These are phyloP conservation scores for Aspergillus calidoustus DNA, from an alignment of 2,329 filamentous ascomycete species.

Conservation along the genomic window DNA sequence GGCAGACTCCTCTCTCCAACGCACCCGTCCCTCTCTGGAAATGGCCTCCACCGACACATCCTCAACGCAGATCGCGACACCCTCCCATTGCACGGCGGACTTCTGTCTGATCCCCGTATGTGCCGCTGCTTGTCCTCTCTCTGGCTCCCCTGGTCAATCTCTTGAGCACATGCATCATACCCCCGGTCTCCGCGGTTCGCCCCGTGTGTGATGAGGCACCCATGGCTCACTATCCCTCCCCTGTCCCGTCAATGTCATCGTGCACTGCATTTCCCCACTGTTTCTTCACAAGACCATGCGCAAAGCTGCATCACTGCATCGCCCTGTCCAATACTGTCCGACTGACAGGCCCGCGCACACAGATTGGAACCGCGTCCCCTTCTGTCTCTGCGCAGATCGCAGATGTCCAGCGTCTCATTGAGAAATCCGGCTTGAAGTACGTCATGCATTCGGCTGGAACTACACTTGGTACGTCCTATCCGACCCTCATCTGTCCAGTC, in stretches of 20 bases:
- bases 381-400: conserved; percentile 85
- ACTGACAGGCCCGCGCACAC: not conserved
- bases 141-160: not conserved
- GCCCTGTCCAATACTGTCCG: not conserved
- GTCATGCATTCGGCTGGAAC: conserved; percentile 94
- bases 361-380: conserved; percentile 78
- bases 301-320: not conserved
- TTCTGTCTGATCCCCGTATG: conserved; percentile 86
- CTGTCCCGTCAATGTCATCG: not conserved
- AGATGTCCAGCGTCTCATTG: conserved; percentile 82
- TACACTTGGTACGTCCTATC: conserved; percentile 71
- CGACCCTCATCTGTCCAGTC: not conserved
- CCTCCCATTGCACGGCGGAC: conserved; percentile 78
- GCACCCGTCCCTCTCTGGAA: conserved; percentile 9
- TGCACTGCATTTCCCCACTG: not conserved
- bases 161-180: not conserved
- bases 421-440: conserved; percentile 78
- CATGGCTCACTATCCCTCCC: not conserved
- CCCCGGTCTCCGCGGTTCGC: not conserved
- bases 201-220: not conserved
- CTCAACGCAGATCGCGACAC: conserved; percentile 57
- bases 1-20: not conserved
- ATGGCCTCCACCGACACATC: conserved; percentile 30
- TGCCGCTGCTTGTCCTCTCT: conserved; percentile 19
- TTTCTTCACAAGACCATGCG: conserved; percentile 11